phyloP scores from a whole-genome alignment of 1,284 basidiomycete genomes.

The Cutaneotrichosporon cyanovorans region DNA sequence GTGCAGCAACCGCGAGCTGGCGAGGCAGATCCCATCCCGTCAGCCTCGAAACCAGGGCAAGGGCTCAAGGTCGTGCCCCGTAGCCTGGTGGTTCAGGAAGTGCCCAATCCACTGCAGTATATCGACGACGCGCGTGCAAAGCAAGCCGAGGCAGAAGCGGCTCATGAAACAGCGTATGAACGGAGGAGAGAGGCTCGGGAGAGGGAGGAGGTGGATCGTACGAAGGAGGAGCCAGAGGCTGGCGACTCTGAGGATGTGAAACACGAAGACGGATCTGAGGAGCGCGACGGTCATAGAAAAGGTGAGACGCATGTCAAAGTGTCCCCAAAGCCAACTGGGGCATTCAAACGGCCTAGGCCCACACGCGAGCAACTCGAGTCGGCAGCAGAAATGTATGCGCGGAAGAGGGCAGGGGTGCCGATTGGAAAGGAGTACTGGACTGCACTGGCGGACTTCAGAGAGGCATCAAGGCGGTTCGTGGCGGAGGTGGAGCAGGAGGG shows the following conservation, averaged over 20 bases:
- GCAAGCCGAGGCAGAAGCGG: neutral
- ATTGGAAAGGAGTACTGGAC: neutral
- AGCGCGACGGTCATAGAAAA: no score
- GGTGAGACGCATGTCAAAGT: no score
- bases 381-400: neutral
- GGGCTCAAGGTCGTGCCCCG: neutral
- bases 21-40: no score
- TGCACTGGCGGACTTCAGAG: neutral
- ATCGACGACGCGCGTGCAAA: neutral
- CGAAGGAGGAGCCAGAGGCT: no score
- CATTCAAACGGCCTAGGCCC: neutral
- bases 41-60: no score
- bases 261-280: no score
- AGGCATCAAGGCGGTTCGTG: neutral
- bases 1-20: no score
- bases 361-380: neutral
- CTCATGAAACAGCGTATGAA: neutral
- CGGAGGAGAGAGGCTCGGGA: neutral
- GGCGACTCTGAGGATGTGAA: no score
- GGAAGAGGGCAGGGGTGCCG: neutral
- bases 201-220: neutral
- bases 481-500: neutral
- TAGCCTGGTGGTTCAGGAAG: neutral
- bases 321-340: neutral
- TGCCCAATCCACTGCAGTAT: slow-evolving; percentile 2